phyloP scores from a whole-genome alignment of 73 alveolate species.

The Tetrahymena thermophila region DNA sequence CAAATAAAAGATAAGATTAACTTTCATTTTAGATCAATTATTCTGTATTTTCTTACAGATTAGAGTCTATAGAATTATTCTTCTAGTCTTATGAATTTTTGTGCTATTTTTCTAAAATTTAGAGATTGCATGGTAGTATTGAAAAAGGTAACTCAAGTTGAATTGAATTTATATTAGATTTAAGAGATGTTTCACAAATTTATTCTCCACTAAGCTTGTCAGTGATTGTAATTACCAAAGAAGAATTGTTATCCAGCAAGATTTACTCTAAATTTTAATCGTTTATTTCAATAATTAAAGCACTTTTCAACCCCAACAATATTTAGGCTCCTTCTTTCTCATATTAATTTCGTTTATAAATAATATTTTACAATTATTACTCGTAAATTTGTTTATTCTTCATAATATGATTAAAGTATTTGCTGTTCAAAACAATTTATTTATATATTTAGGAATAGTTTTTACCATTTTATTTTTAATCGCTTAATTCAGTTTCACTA shows the following conservation, averaged over 20 bases:
- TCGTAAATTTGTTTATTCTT: neutral
- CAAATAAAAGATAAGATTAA: neutral
- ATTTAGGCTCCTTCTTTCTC: neutral
- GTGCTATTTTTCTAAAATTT: neutral
- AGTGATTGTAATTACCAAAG: neutral
- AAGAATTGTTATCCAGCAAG: neutral
- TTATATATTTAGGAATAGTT: neutral
- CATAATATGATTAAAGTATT: neutral
- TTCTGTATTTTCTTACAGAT: neutral
- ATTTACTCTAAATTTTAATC: neutral
- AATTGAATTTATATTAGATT: neutral
- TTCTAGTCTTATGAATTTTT: neutral
- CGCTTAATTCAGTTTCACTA: neutral
- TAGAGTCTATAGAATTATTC: neutral
- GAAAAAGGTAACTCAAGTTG: neutral
- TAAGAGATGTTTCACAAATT: neutral
- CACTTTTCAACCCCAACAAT: neutral
- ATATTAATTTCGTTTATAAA: neutral
- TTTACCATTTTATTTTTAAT: neutral
- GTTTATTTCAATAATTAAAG: neutral
- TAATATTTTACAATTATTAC: neutral
- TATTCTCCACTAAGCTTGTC: neutral
- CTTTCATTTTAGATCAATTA: neutral
- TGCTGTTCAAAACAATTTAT: neutral
- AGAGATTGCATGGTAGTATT: neutral